phyloP scores from a whole-genome alignment of 139 green algal genomes.

The Coelastrella sp. region DNA sequence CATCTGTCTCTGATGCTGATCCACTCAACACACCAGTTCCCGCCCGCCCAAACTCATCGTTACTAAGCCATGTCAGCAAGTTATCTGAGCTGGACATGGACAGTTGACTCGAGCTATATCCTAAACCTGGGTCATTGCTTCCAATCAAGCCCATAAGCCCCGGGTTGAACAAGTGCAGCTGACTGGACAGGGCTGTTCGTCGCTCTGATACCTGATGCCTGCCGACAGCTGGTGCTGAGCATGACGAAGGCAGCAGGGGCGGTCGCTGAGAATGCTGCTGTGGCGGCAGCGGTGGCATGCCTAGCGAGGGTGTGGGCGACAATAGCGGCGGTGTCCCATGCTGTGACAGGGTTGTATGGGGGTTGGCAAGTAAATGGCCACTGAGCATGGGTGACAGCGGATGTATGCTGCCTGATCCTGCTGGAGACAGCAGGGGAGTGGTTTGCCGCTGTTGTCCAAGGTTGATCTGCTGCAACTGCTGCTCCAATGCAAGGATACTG shows the following conservation, averaged over 20 bases:
- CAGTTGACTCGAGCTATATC: not conserved
- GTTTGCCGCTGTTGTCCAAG: slow-evolving; percentile 3
- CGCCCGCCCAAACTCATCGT: slow-evolving; percentile 4
- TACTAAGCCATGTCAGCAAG: slow-evolving; percentile 35
- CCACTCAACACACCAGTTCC: not conserved
- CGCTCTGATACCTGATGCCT: no score
- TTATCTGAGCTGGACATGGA: not conserved
- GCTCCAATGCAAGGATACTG: slow-evolving; percentile 3
- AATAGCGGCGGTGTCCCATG: not conserved
- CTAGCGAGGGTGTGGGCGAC: not conserved
- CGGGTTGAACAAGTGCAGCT: slow-evolving; percentile 38
- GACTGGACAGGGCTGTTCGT: not conserved
- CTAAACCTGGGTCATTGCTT: slow-evolving; percentile 5
- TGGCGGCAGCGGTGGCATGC: not conserved
- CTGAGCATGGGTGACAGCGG: not conserved
- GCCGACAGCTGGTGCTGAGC: not conserved
- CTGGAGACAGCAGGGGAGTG: not conserved
- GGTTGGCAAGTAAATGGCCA: not conserved
- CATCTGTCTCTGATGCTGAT: not conserved
- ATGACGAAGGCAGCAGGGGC: not conserved
- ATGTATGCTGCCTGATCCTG: not conserved
- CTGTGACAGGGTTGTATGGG: not conserved
- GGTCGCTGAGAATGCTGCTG: slow-evolving; percentile 13
- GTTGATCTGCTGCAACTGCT: not conserved
- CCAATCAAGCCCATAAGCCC: slow-evolving; percentile 29